phyloP scores from a whole-genome alignment of 2,329 filamentous ascomycete species.

The Didymella exigua region DNA sequence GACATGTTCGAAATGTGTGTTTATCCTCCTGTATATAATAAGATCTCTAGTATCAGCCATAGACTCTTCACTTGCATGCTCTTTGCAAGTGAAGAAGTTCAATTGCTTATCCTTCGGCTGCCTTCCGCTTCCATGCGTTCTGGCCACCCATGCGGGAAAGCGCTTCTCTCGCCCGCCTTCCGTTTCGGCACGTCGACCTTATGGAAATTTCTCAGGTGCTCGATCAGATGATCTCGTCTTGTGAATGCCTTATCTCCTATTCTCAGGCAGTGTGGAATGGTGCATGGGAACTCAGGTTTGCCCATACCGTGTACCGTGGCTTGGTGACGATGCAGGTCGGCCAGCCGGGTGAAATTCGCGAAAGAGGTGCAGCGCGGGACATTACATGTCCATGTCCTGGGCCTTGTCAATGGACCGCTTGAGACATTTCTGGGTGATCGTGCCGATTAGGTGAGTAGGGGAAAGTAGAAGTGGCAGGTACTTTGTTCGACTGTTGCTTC shows the following conservation, averaged over 20 bases:
- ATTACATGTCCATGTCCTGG: slow-evolving; percentile 43
- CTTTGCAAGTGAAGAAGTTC: not conserved
- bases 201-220: slow-evolving; percentile 64
- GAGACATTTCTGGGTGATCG: not conserved
- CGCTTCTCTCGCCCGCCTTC: slow-evolving; percentile 39
- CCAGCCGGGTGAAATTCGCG: slow-evolving; percentile 43
- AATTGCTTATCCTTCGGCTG: not conserved
- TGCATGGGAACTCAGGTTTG: slow-evolving; percentile 42
- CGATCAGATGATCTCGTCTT: slow-evolving; percentile 62
- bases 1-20: too few relatives aligned
- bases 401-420: not conserved
- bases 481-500: not conserved
- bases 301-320: slow-evolving; percentile 41
- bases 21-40: too few relatives aligned
- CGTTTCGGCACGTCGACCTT: slow-evolving; percentile 54
- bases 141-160: slow-evolving; percentile 37
- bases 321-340: slow-evolving; percentile 46
- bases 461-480: not conserved
- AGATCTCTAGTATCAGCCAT: not conserved
- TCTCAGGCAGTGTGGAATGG: slow-evolving; percentile 38
- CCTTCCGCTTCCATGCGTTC: slow-evolving; percentile 7
- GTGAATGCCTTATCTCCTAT: slow-evolving; percentile 56
- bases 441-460: too few relatives aligned
- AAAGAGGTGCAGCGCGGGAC: slow-evolving; percentile 38
- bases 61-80: not conserved